Percentiles rank a stretch among this genome's conserved stretches.
These are phyloP conservation scores for Penicillium fuscoglaucum DNA, from an alignment of 2,329 filamentous ascomycete genomes.

Conservation along the genomic window DNA sequence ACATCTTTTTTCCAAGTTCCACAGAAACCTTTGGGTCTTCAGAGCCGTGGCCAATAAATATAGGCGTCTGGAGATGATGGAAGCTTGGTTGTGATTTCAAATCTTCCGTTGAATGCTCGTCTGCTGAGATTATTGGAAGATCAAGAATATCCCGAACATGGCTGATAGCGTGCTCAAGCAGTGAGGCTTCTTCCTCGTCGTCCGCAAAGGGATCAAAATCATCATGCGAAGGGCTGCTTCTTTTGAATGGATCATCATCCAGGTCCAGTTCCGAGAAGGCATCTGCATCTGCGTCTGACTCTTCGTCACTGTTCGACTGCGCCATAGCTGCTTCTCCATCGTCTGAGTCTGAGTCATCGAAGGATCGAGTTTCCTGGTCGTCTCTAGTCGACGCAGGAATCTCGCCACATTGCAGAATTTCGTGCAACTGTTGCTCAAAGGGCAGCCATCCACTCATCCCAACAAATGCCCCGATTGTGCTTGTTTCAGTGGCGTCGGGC, in stretches of 20 bases:
- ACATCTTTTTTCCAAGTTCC: slow-evolving; percentile 16
- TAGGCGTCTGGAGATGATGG: slow-evolving; percentile 13
- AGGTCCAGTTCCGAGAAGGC: slow-evolving; percentile 1
- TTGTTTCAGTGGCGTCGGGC: slow-evolving; percentile 7
- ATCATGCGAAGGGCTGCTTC: slow-evolving; percentile 7
- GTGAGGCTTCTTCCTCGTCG: slow-evolving; percentile 14
- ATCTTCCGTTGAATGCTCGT: neutral
- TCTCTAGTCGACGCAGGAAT: neutral
- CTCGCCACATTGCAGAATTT: slow-evolving; percentile 29
- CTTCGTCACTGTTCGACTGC: neutral
- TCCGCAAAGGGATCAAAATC: slow-evolving; percentile 25
- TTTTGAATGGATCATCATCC: neutral
- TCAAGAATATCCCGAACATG: slow-evolving; percentile 38
- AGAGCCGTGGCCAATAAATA: slow-evolving; percentile 21
- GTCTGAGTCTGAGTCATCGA: neutral
- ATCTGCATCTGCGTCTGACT: slow-evolving; percentile 1
- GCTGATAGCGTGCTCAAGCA: slow-evolving; percentile 27
- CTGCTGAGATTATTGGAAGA: slow-evolving; percentile 13
- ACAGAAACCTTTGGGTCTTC: slow-evolving; percentile 19
- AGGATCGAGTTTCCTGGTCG: neutral
- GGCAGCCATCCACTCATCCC: slow-evolving; percentile 53
- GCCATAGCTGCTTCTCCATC: neutral
- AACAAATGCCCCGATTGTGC: slow-evolving; percentile 45
- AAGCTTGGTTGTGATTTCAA: neutral
- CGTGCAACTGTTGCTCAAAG: slow-evolving; percentile 32